Percentiles rank a stretch among this genome's conserved stretches.
These are phyloP conservation scores for Edaphochlamys debaryana DNA, from an alignment of 139 green algal genomes.

Conservation along the genomic window DNA sequence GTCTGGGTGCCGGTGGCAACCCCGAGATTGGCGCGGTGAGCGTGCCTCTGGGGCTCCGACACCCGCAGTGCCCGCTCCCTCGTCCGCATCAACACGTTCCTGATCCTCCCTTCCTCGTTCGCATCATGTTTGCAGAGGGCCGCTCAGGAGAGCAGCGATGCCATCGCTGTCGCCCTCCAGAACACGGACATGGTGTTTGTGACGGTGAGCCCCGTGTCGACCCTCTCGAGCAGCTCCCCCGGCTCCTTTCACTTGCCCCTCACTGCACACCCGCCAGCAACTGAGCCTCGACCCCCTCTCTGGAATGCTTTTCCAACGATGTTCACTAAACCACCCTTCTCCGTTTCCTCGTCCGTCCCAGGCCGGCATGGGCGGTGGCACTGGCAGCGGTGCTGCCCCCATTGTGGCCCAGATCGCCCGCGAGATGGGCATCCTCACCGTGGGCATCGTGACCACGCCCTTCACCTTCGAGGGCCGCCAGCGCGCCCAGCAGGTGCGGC, in stretches of 20 bases:
- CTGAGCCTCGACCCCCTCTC: no score
- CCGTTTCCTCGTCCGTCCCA: no score
- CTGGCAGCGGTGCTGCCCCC: constrained; percentile 92
- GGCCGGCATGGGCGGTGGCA: constrained; percentile 97
- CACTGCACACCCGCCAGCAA: no score
- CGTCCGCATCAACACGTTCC: no score
- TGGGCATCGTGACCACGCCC: constrained; percentile 96
- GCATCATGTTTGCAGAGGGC: no score
- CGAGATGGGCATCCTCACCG: constrained; percentile 92
- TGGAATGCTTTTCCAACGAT: no score
- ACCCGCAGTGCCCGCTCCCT: no score
- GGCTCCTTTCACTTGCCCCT: no score
- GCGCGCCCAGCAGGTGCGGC: constrained; percentile 76
- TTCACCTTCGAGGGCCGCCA: constrained; percentile 97
- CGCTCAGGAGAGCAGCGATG: constrained; percentile 77
- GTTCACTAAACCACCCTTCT: no score
- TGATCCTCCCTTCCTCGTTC: no score
- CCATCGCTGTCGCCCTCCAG: constrained; percentile 75
- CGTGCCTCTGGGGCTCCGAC: no score
- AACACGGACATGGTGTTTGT: constrained; percentile 97
- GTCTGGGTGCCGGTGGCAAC: constrained; percentile 90
- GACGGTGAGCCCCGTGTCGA: constrained; percentile 73
- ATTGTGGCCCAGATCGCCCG: constrained; percentile 89
- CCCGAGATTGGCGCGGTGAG: constrained; percentile 85
- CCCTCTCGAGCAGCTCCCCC: no score